phyloP scores from a whole-genome alignment of 208 protist species.

The Trypanosoma boissoni region DNA sequence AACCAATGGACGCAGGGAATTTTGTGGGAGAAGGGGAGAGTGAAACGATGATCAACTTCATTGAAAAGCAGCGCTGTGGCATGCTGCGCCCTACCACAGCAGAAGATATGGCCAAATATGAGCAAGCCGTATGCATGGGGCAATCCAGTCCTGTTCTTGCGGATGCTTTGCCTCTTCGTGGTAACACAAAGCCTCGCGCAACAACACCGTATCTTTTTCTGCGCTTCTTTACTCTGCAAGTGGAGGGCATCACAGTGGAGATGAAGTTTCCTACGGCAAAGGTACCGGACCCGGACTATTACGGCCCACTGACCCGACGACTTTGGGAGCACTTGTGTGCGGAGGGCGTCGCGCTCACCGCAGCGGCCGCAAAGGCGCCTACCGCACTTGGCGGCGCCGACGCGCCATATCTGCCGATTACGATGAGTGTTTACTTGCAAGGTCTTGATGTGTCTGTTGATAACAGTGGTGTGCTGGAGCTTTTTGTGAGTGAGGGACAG shows the following conservation, averaged over 20 bases:
- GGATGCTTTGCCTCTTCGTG: conserved; percentile 6
- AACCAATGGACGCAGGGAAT: conserved; percentile 1
- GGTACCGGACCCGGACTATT: conserved; percentile 23
- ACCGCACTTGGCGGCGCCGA: conserved; percentile 1
- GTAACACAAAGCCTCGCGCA: background rate
- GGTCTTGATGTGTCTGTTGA: conserved; percentile 20
- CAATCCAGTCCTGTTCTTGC: conserved; percentile 4
- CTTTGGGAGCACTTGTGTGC: conserved; percentile 22
- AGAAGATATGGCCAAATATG: conserved; percentile 9
- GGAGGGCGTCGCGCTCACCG: conserved; percentile 7
- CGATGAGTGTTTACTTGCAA: conserved; percentile 23
- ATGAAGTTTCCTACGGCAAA: conserved; percentile 20
- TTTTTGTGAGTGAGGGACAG: conserved; percentile 20
- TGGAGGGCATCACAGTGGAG: conserved; percentile 24
- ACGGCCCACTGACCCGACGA: conserved; percentile 24
- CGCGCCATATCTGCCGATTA: conserved; percentile 25
- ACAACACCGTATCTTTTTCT: conserved; percentile 22
- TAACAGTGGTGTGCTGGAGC: conserved; percentile 16
- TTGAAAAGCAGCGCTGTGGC: no score
- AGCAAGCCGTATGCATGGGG: conserved; percentile 4
- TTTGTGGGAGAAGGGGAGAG: background rate
- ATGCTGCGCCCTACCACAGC: no score
- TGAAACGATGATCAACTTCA: background rate
- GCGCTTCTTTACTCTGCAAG: conserved; percentile 20
- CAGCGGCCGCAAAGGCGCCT: background rate